A percentile compares a stretch with the other conserved stretches of the same genome.
phyloP scores from a whole-genome alignment of 164 flowering plant genomes.

The Kalanchoe fedtschenkoi region DNA sequence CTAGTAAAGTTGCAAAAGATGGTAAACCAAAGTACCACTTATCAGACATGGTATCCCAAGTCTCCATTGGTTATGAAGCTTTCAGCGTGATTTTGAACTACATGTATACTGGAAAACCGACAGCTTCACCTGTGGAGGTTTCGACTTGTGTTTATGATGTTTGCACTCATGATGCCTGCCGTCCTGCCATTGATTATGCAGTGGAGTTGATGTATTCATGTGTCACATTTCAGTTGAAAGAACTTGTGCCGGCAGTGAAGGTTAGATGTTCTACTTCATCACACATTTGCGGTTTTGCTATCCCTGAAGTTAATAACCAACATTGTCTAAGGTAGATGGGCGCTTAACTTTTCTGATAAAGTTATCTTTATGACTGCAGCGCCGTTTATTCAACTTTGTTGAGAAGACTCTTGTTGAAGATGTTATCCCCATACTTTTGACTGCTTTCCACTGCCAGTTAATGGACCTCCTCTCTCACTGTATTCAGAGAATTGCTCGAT shows the following conservation, averaged over 20 bases:
- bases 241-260: conserved; percentile 60
- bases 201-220: conserved; percentile 70
- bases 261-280: conserved; percentile 20
- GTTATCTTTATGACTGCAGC: conserved; percentile 32
- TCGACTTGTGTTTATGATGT: conserved; percentile 54
- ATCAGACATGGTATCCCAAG: conserved; percentile 44
- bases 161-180: conserved; percentile 58
- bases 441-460: conserved; percentile 44
- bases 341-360: background rate
- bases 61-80: conserved; percentile 56
- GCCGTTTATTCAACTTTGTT: conserved; percentile 48
- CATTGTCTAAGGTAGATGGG: background rate
- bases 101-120: conserved; percentile 58
- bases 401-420: conserved; percentile 54
- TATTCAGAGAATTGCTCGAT: conserved; percentile 44
- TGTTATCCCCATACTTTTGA: conserved; percentile 52
- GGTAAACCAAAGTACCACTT: conserved; percentile 40
- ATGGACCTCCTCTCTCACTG: conserved; percentile 39
- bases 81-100: conserved; percentile 48
- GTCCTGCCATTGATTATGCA: conserved; percentile 50
- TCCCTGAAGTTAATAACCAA: too few relatives aligned
- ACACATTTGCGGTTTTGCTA: background rate
- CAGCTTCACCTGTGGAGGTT: conserved; percentile 44
- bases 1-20: conserved; percentile 17
- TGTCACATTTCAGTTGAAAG: conserved; percentile 45